Percentiles rank a stretch among this genome's conserved stretches.
Evolutionary conservation across 2,329 filamentous ascomycete genomes (phyloP).

Genomic region (Ustulina deusta): DNA sequence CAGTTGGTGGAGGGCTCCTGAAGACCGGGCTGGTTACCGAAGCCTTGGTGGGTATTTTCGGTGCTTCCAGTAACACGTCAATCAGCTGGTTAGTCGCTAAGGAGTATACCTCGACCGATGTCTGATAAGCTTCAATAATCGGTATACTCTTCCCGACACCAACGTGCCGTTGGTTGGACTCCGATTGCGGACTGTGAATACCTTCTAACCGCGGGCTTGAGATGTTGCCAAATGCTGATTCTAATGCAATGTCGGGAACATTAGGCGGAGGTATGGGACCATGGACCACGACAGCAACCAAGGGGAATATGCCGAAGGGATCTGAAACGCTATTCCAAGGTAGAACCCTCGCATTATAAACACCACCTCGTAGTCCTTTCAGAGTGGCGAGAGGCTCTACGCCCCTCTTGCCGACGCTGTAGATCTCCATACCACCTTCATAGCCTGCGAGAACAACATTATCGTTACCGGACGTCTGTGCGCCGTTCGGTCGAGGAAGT

Average conservation of each 20-base stretch:
- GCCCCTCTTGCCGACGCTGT: conserved; percentile 77
- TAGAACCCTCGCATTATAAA: conserved; percentile 85
- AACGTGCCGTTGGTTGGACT: conserved; percentile 55
- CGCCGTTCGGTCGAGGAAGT: conserved; percentile 61
- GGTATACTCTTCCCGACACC: conserved; percentile 52
- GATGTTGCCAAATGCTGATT: conserved; percentile 54
- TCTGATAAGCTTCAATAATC: conserved; percentile 77
- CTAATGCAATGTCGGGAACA: conserved; percentile 52
- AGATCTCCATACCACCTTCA: conserved; percentile 82
- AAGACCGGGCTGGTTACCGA: conserved; percentile 73
- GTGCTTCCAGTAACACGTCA: conserved; percentile 78
- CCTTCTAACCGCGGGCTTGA: conserved; percentile 58
- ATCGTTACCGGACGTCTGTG: conserved; percentile 60
- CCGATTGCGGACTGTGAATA: conserved; percentile 57
- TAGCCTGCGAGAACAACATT: conserved; percentile 82
- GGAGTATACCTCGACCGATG: conserved; percentile 89
- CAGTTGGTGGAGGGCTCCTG: conserved; percentile 75
- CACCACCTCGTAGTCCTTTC: conserved; percentile 81
- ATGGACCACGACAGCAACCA: conserved; percentile 84
- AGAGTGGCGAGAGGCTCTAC: conserved; percentile 77
- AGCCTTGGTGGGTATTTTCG: conserved; percentile 69
- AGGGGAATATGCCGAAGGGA: conserved; percentile 70
- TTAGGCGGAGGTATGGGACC: conserved; percentile 72
- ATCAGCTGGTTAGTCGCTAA: conserved; percentile 79
- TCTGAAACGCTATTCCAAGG: conserved; percentile 72